Percentiles rank a stretch among this genome's conserved stretches.
These are phyloP conservation scores for Russula sp. DNA, from an alignment of 768 basidiomycete genomes.

Conservation along the genomic window DNA sequence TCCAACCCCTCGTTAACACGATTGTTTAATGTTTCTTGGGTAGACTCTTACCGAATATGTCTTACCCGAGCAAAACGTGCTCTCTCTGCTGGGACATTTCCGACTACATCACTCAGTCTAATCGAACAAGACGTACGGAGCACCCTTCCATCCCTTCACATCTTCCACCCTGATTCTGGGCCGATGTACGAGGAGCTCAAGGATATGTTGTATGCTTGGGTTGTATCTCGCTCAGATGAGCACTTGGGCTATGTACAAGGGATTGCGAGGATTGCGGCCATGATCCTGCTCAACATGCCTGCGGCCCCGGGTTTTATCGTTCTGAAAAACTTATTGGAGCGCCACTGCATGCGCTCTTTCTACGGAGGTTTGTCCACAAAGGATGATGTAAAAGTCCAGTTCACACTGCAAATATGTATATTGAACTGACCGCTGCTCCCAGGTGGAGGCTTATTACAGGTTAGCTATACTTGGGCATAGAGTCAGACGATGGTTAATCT, in stretches of 20 bases:
- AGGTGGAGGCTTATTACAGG: slow-evolving; percentile 93
- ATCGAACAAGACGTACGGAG: slow-evolving; percentile 70
- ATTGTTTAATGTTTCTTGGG: neutral
- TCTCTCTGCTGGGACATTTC: slow-evolving; percentile 57
- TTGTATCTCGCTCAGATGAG: slow-evolving; percentile 77
- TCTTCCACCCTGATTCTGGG: slow-evolving; percentile 70
- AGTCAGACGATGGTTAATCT: neutral
- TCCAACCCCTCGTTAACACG: neutral
- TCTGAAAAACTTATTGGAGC: slow-evolving; percentile 78
- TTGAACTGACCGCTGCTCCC: slow-evolving; percentile 6
- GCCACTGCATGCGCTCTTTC: slow-evolving; percentile 80
- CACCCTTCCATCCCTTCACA: slow-evolving; percentile 70
- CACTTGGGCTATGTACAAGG: slow-evolving; percentile 69
- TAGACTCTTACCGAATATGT: slow-evolving; percentile 69
- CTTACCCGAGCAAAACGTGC: slow-evolving; percentile 68
- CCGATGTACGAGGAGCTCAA: slow-evolving; percentile 77
- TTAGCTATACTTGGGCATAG: slow-evolving; percentile 26
- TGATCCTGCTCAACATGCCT: slow-evolving; percentile 81
- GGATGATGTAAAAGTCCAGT: slow-evolving; percentile 61
- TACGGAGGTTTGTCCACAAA: slow-evolving; percentile 62
- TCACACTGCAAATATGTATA: slow-evolving; percentile 8
- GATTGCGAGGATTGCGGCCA: slow-evolving; percentile 69
- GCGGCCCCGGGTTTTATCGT: slow-evolving; percentile 67
- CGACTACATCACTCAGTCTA: slow-evolving; percentile 47
- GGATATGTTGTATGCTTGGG: slow-evolving; percentile 83